A percentile compares a stretch with the other conserved stretches of the same genome.
These are phyloP conservation scores for Xylariaceae sp. DNA, from an alignment of 2,329 filamentous ascomycete genomes.

Conservation along the genomic window DNA sequence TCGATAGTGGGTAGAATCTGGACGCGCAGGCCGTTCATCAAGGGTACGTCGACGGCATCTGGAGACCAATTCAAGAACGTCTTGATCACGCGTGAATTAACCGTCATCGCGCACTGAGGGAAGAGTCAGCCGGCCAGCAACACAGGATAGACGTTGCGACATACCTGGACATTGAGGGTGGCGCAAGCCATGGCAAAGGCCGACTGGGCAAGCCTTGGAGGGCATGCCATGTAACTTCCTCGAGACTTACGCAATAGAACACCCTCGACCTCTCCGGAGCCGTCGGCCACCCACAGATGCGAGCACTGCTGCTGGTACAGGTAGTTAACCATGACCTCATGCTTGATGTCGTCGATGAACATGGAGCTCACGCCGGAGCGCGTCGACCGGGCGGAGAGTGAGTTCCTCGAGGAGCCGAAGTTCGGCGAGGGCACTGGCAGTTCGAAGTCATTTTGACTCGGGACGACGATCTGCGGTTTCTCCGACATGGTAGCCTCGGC, in stretches of 20 bases:
- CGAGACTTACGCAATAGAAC: slow-evolving; percentile 65
- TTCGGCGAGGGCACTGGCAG: slow-evolving; percentile 47
- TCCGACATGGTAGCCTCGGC: slow-evolving; percentile 34
- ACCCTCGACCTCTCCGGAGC: slow-evolving; percentile 64
- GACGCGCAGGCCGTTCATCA: slow-evolving; percentile 71
- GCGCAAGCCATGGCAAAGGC: slow-evolving; percentile 61
- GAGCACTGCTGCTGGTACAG: slow-evolving; percentile 76
- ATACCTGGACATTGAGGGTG: slow-evolving; percentile 67
- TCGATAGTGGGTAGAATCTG: slow-evolving; percentile 70
- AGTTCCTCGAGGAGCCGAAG: slow-evolving; percentile 50
- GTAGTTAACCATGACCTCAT: slow-evolving; percentile 81
- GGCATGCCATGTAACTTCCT: slow-evolving; percentile 69
- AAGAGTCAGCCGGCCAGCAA: neutral
- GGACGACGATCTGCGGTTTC: slow-evolving; percentile 33
- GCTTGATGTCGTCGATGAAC: slow-evolving; percentile 68
- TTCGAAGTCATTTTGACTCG: slow-evolving; percentile 42
- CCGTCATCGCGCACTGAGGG: slow-evolving; percentile 68
- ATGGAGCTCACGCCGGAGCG: slow-evolving; percentile 47
- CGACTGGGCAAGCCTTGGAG: slow-evolving; percentile 59
- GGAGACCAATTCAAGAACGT: slow-evolving; percentile 71
- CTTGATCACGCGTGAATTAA: slow-evolving; percentile 75
- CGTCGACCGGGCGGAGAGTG: slow-evolving; percentile 47
- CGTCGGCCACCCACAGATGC: slow-evolving; percentile 68
- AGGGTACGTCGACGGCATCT: slow-evolving; percentile 67
- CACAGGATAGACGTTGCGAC: slow-evolving; percentile 20